Evolutionary conservation across 2,329 filamentous ascomycete species (phyloP).

Genomic region (Claviceps fusiformis): DNA sequence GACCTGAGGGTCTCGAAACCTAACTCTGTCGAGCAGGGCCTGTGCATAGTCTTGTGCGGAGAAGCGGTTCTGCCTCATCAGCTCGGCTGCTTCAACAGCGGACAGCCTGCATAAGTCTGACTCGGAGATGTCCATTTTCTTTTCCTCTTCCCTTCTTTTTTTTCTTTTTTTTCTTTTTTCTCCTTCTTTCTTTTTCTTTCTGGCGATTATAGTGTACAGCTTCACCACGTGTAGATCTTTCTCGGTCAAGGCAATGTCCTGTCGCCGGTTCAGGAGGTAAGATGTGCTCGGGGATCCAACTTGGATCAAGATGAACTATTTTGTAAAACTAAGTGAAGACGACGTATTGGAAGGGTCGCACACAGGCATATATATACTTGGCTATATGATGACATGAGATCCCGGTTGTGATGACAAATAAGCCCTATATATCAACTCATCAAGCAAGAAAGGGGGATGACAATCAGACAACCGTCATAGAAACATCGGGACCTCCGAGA

Average conservation of each 20-base stretch:
- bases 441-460: not conserved
- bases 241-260: not conserved
- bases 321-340: not conserved
- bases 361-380: not conserved
- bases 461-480: not conserved
- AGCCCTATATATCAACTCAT: not conserved
- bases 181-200: not conserved
- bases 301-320: not conserved
- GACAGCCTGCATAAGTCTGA: slow-evolving; percentile 2
- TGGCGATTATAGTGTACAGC: not conserved
- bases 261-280: not conserved
- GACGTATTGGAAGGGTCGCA: not conserved
- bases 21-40: slow-evolving; percentile 32
- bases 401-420: not conserved
- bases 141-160: not conserved
- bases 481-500: not conserved
- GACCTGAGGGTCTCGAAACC: slow-evolving; percentile 28
- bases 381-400: not conserved
- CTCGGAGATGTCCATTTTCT: slow-evolving; percentile 1
- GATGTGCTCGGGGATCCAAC: not conserved
- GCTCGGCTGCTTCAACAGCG: slow-evolving; percentile 4
- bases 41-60: slow-evolving; percentile 35
- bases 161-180: not conserved
- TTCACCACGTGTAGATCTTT: not conserved
- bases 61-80: slow-evolving; percentile 13